Percentiles rank a stretch among this genome's conserved stretches.
Evolutionary conservation across 1,284 basidiomycete species (phyloP).

Genomic region (Puccinia novopanici): DNA sequence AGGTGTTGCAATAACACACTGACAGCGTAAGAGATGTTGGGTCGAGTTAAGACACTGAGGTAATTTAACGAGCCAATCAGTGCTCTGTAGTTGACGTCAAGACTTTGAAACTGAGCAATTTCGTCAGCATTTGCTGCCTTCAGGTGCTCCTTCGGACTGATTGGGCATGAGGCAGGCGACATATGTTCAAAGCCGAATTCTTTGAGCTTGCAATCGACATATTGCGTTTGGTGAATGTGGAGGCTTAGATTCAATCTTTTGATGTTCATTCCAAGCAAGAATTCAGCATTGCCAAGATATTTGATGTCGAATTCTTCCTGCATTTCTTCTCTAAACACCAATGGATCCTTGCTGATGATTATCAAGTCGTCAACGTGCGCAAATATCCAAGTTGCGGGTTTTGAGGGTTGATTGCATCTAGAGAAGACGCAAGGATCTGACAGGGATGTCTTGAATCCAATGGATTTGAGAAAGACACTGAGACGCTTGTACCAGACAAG

Average conservation of each 20-base stretch:
- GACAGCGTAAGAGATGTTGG: neutral
- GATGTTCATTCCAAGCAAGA: constrained; percentile 11
- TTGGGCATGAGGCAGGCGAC: neutral
- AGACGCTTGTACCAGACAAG: neutral
- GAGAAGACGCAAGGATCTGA: constrained; percentile 17
- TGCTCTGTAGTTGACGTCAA: neutral
- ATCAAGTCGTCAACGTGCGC: neutral
- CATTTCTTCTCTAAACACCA: neutral
- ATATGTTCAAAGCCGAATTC: neutral
- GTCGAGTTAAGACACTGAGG: neutral
- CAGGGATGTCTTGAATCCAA: neutral
- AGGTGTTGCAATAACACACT: neutral
- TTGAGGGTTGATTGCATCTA: too few relatives aligned
- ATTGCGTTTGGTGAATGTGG: neutral
- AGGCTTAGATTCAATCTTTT: neutral
- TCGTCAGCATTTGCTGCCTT: neutral
- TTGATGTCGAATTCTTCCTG: too few relatives aligned
- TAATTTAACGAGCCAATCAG: neutral
- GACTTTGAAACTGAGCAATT: neutral
- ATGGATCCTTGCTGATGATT: neutral
- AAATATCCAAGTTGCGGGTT: constrained; percentile 10
- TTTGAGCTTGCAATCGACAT: neutral
- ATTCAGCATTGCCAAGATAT: neutral
- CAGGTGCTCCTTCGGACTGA: neutral
- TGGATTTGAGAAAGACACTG: neutral